Conservation (phyloP, 2,329 filamentous ascomycete genomes). For the Aspergillus flavus region DNA sequence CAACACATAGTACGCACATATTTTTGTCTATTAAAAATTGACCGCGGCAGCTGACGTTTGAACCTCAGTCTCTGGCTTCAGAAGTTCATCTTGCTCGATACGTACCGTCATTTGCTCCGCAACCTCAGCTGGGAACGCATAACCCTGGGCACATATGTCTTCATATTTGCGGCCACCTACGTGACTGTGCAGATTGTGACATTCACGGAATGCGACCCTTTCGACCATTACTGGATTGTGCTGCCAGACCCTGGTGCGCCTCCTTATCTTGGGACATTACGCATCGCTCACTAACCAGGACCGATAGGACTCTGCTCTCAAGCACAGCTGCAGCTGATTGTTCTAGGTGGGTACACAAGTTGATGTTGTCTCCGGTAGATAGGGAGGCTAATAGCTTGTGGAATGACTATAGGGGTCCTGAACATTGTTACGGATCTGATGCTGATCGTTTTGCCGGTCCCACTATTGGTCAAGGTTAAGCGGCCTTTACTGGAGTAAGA, state of each 20-base stretch:
- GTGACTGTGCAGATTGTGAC: constrained; percentile 6
- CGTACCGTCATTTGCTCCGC: constrained; percentile 5
- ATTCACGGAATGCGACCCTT: constrained; percentile 7
- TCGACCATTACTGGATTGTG: constrained; percentile 10
- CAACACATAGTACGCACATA: constrained; percentile 3
- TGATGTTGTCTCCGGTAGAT: not conserved
- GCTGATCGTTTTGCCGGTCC: constrained; percentile 5
- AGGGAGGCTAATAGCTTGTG: not conserved
- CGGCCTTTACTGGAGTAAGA: not conserved
- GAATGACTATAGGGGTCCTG: not conserved
- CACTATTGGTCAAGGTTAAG: constrained; percentile 5
- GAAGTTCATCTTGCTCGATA: constrained; percentile 7
- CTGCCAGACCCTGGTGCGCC: constrained; percentile 1
- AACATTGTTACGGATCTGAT: constrained; percentile 7
- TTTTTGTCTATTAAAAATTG: not conserved
- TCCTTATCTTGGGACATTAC: not conserved
- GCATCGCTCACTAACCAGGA: not conserved
- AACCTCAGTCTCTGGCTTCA: constrained; percentile 7
- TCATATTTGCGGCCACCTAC: not conserved
- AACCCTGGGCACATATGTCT: not conserved
- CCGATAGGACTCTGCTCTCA: not conserved
- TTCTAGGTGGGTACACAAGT: not conserved
- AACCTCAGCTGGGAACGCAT: constrained; percentile 6
- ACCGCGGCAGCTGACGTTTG: not conserved
- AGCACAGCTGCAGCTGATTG: constrained; percentile 7